Evolutionary conservation across 2,329 filamentous ascomycete genomes (phyloP), one percentile per base, ranked within the genome.

Genomic region (Ambrosiella beaveri): DNA sequence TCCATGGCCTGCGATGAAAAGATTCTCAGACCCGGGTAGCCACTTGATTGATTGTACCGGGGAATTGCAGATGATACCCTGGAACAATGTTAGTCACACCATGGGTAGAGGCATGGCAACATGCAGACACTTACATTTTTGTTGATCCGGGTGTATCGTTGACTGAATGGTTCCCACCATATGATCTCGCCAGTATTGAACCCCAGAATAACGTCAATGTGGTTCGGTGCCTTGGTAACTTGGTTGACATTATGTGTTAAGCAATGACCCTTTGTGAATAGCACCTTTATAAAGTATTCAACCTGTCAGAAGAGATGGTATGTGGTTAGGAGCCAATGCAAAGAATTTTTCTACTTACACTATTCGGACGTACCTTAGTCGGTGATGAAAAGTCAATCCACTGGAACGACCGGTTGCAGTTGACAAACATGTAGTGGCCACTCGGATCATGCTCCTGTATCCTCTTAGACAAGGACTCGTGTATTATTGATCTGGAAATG

Each of bases 151-250:
- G 88, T 87, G 69, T 98, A 98, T 67, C 94, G 89, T 65, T 97
- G 91, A 44, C 89, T 91, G 65, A 96, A 87, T 9, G 93, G 90
- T 70, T 98, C 93, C 75, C 93, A 97, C 93, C 93, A 98, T 62
- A 98, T 91, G 53, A 98, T 89, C 69, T 98, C 93, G 44, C 90
- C 89, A 0, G 90, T 94, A 6, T 91, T 96, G 66, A 95, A 97
- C 0, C 93, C 93, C 82, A 98, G 86, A 59, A 95, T 82, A 17
- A 98, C 76, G 67, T 98, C 93, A 47, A 98, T 77, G 66, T 97
- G 91, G 4, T 78, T 81, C 2, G 78, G 68, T 55, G 81, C 84
- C 70, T 91, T 95, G 9, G 90, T 96, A 57, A 86, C 67, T 49
- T 80, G 73, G 67, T 98, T 97, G 47, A 95, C 81, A 69, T 97